Evolutionary conservation across 2,329 filamentous ascomycete species (phyloP), one percentile per base, ranked within the genome.

Genomic region (Colletotrichum tropicicola): DNA sequence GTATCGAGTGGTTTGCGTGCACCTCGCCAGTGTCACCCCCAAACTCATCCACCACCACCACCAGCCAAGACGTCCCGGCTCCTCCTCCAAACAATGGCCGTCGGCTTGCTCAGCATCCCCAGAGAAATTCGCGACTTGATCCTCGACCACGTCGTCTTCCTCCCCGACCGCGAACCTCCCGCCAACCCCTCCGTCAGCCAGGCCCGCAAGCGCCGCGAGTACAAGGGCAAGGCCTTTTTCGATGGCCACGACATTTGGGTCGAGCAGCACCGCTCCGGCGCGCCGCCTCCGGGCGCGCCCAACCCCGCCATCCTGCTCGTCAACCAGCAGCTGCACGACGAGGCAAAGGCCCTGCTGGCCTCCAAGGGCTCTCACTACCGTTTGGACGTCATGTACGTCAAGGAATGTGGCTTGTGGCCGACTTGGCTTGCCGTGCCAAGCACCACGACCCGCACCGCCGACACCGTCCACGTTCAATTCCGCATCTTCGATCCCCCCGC

Each of bases 301-400:
- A 65, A 65, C 61, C 55, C 51, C 61, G 43, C 59, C 3, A 54
- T 68, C 13, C 41, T 68, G 25, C 67, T 67, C 44, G 56, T 68
- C 30, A 68, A 68, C 48, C 67, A 61, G 30, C 67, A 68, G 28
- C n/a, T 68, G 21, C 51, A 69, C 61, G 35, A 56, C 44, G 67
- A 69, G 45, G 67, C 65, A 6, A 45, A 52, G 39, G 55, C 28
- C 21, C 44, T 69, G 44, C 49, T 68, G 12, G 65, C 65, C 23
- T 49, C 62, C 19, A 57, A 49, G 25, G 53, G 56, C 13, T 59
- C 52, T 12, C 65, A 65, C 51, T 66, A 44, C 19, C 65, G 62
- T 21, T 58, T 69, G 43, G 67, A 69, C 43, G 54, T 69, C 25
- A 69, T 69, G 67, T 68, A 66, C 47, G 67, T 69, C 53, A 68